Evolutionary conservation across 495 filamentous ascomycete species (phyloP).

Genomic region (Sabuloglossum arenarium): DNA sequence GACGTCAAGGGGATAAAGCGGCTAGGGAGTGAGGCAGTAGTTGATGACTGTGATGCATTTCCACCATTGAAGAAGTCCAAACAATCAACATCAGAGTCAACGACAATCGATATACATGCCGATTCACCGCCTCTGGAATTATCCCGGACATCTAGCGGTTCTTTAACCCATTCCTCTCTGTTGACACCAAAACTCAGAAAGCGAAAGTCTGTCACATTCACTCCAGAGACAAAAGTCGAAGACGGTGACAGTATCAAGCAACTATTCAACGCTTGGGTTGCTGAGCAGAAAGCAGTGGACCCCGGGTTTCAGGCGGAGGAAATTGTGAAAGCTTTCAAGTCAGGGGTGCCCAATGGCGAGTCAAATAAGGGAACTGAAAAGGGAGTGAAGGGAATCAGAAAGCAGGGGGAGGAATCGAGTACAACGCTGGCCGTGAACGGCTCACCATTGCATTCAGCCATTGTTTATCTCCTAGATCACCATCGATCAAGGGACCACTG

Average conservation of each 20-base stretch:
- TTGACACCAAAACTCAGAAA: background rate
- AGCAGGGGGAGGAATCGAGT: conserved; percentile 9
- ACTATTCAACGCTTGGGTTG: conserved; percentile 24
- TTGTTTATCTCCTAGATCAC: conserved; percentile 54
- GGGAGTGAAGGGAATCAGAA: conserved; percentile 11
- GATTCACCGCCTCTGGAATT: too few relatives aligned
- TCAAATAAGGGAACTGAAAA: background rate
- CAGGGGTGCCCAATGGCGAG: background rate
- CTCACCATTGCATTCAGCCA: conserved; percentile 31
- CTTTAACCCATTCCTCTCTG: background rate
- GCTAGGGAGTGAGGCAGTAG: conserved; percentile 9
- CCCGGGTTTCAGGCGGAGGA: background rate
- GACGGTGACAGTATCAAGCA: conserved; percentile 29
- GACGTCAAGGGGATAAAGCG: conserved; percentile 8
- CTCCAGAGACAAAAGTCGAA: conserved; percentile 41
- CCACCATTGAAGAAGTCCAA: background rate
- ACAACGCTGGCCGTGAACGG: conserved; percentile 7
- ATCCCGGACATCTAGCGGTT: background rate
- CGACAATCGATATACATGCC: too few relatives aligned
- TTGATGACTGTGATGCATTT: background rate
- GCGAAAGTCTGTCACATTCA: conserved; percentile 60
- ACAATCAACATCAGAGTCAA: background rate
- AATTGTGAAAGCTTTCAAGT: background rate
- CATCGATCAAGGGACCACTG: conserved; percentile 40
- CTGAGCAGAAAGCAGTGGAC: conserved; percentile 14